Evolutionary conservation across 768 basidiomycete species (phyloP).

Genomic region (Termitomyces sp.): DNA sequence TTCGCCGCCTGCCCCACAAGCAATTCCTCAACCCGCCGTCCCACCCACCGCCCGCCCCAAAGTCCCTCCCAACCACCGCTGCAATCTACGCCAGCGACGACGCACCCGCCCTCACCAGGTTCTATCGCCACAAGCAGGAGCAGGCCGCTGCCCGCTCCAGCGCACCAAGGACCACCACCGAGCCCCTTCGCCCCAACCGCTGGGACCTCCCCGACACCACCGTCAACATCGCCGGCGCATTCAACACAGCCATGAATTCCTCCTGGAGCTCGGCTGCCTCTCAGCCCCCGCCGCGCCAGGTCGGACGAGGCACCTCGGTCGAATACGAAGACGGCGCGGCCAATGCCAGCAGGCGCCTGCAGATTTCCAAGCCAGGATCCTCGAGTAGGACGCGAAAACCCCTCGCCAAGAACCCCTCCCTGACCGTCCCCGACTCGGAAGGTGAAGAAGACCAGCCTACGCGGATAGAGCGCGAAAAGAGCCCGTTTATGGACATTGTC

Average conservation of each 20-base stretch:
- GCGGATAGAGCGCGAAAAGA: conserved; percentile 50
- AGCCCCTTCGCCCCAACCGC: conserved; percentile 56
- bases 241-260: conserved; percentile 57
- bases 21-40: conserved; percentile 63
- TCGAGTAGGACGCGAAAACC: conserved; percentile 34
- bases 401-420: conserved; percentile 48
- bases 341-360: conserved; percentile 41
- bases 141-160: conserved; percentile 26
- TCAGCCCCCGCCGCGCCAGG: conserved; percentile 38
- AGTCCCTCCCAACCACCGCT: conserved; percentile 46
- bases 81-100: conserved; percentile 52
- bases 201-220: conserved; percentile 80
- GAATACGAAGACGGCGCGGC: conserved; percentile 66
- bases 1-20: conserved; percentile 70
- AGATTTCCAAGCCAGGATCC: conserved; percentile 44
- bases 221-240: conserved; percentile 81
- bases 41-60: conserved; percentile 27
- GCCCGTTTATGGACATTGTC: conserved; percentile 58
- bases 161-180: conserved; percentile 37
- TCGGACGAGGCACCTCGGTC: conserved; percentile 62
- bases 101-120: conserved; percentile 36
- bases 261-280: conserved; percentile 64
- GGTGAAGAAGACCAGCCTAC: conserved; percentile 38
- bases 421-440: conserved; percentile 63
- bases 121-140: conserved; percentile 39